Base-by-base conservation (phyloP, 2,329 filamentous ascomycete genomes). In the Septoria linicola region DNA sequence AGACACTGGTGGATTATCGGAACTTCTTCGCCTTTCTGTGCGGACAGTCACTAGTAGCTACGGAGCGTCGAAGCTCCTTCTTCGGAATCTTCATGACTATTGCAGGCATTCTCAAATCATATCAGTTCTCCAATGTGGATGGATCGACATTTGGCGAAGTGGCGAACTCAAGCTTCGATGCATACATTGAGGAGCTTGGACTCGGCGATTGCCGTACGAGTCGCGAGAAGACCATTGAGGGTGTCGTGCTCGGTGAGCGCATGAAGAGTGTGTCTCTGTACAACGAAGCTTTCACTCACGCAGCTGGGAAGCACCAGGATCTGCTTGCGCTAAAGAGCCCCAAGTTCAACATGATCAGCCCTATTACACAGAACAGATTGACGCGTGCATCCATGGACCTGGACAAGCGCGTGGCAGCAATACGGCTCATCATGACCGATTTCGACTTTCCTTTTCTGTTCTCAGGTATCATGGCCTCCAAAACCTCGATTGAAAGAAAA, bases 381-480 rank as follows among this genome's bases (percentile, higher is more conserved):
- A 89, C 93, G 64, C 82, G 89, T 54, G 87, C 90, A 1, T 83
- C 87, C 42, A 78, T 95, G 60, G 90, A 96, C 63, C 76, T 97
- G 2, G 78, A 86, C 27, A 84, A 82, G 54, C 82, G 89, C 16
- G 80, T 89, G 53, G 79, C 83, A 55, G 84, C 79, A 46, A 81
- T 90, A 59, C 85, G 88, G 58, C 73, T 76, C 25, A 85, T 88
- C 36, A 75, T 97, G n/a, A 83, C 88, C 51, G 83, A 89, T 55
- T 97, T 97, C 61, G 89, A 96, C 25, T 96, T 96, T 62, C 90
- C 91, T 0, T 87, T 88, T 0, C 75, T 97, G 4, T 97, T 96
- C 66, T 82, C 89, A 0, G 93, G 93, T 27, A 83, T 90, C 59
- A 92, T 89, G 64, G 90, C 85, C 68, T 95, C 89, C 3, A 91